Base-by-base conservation (phyloP, 768 basidiomycete genomes). In the Asterophora lycoperdoides region DNA sequence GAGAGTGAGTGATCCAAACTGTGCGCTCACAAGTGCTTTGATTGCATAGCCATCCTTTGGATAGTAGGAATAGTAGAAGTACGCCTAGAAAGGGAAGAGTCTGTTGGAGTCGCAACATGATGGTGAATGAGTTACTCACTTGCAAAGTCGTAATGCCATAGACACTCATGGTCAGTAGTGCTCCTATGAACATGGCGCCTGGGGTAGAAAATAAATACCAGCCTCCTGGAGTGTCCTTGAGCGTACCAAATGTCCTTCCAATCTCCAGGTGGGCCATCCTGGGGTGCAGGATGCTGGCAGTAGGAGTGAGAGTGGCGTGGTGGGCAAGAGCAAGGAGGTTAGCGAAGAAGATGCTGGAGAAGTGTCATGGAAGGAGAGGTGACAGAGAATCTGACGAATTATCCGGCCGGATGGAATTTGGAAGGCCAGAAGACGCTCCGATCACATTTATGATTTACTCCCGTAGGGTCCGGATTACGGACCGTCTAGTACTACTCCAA, bases 131-230 rank as follows among this genome's bases (percentile, higher is more conserved):
- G 18, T 29, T 29, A 39, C 64, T 46, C 40, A 67, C 73, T 63
- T 74, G 74, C 19, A 75, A 59, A 11, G 68, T 70, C 1, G 73
- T 76, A 19, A 76, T 70, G 8, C 74, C 73, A 48, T 74, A 75
- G 47, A 74, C 51, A 34, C 60, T 55, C 68, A 69, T 68, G 13
- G 69, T 62, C 11, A 71, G 45, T 46, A 71, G 57, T 17, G 63
- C 61, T 11, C 69, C 71, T 29, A 70, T 61, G 46, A 73, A 64
- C 58, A 72, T 62, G 17, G 68, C 65, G 17, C 73, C 71, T 70
- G 44, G 18, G 8, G 15, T n/a, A 26, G 5, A 13, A 41, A 5
- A 7, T 45, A 8, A 35, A 15, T 23, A 18, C 13, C 42, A 30
- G 13, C 23, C 28, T 17, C 40, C 29, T 39, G 6, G 23, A 23